phyloP scores from a whole-genome alignment of 2,329 filamentous ascomycete genomes.

The Orbilia quercus region DNA sequence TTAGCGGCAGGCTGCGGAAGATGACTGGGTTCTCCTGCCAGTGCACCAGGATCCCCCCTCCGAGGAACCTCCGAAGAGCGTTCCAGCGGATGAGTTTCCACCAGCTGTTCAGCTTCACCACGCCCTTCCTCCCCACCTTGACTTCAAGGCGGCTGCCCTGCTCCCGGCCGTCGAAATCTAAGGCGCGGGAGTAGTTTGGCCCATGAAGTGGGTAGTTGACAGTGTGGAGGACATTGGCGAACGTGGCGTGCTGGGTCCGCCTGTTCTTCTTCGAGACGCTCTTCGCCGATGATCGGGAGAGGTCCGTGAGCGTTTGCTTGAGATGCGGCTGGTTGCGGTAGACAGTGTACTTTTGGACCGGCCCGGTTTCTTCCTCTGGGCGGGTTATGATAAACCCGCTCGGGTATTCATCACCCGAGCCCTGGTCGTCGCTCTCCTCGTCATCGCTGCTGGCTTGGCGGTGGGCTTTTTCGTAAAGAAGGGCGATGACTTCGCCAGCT shows the following conservation, averaged over 20 bases:
- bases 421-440: slow-evolving; percentile 63
- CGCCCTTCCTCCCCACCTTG: slow-evolving; percentile 70
- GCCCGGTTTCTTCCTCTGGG: slow-evolving; percentile 27
- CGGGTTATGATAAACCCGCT: slow-evolving; percentile 63
- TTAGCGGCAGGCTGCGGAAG: slow-evolving; percentile 69
- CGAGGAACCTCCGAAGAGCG: slow-evolving; percentile 71
- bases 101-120: slow-evolving; percentile 76
- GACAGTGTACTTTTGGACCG: slow-evolving; percentile 74
- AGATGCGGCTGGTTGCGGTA: slow-evolving; percentile 74
- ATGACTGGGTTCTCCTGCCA: slow-evolving; percentile 73
- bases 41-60: slow-evolving; percentile 72
- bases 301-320: slow-evolving; percentile 69
- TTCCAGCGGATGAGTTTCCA: slow-evolving; percentile 77
- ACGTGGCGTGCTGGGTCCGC: slow-evolving; percentile 74
- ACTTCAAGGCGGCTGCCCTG: slow-evolving; percentile 74
- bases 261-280: slow-evolving; percentile 75
- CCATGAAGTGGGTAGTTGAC: slow-evolving; percentile 75
- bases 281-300: slow-evolving; percentile 72
- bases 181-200: slow-evolving; percentile 74
- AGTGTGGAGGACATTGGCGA: slow-evolving; percentile 74
- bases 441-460: slow-evolving; percentile 66
- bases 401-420: slow-evolving; percentile 52
- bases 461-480: slow-evolving; percentile 81
- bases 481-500: slow-evolving; percentile 81
- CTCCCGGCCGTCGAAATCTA: slow-evolving; percentile 70